Evolutionary conservation across 208 protist species (phyloP), one percentile per base, ranked within the genome.

Genomic region (Trypanosoma mega): DNA sequence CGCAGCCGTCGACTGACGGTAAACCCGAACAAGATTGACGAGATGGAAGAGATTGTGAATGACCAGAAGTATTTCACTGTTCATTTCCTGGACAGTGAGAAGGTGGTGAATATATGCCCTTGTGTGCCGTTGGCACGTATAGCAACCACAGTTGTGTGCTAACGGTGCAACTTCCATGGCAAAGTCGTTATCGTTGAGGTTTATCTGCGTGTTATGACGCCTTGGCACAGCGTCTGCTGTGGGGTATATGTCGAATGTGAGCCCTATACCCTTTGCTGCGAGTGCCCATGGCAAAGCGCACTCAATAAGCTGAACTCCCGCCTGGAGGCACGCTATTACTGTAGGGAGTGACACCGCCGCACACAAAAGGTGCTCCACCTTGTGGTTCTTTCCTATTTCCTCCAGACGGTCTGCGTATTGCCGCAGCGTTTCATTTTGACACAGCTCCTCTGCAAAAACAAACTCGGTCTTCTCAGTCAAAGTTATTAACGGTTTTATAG

Each of bases 41-140:
- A 92, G 46, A 12, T 62, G 49, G 6, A 67, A 49, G 9, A 94
- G 51, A 57, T 96, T 96, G 65, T 96, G 90, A 26, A 93, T 92
- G 5, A 58, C 50, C 24, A 96, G 75, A 24, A 96, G 58, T 47
- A 90, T 92, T 14, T 70, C 55, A 57, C 81, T 90, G 52, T 93
- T 94, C 87, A 96, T 96, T 57, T 96, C 90, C 44, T 94, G 87
- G 31, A 94, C 85, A 4, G 81, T 86, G 14, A 94, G 76, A 34
- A 96, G 69, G 51, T 96, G 90, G 47, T 94, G 87, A 27, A 96
- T 50, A 63, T 96, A 96, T 5, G 82, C 87, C 5, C 82, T 71
- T 24, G 66, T 76, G 72, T 96, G 87, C 9, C 84, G 64, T 44
- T 47, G 65, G 58, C 90, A 96, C 7, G 87, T 90, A 58, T 80